A percentile compares a stretch with the other conserved stretches of the same genome.
Conservation (phyloP, 257 asterid genomes). For the Misopates orontium region DNA sequence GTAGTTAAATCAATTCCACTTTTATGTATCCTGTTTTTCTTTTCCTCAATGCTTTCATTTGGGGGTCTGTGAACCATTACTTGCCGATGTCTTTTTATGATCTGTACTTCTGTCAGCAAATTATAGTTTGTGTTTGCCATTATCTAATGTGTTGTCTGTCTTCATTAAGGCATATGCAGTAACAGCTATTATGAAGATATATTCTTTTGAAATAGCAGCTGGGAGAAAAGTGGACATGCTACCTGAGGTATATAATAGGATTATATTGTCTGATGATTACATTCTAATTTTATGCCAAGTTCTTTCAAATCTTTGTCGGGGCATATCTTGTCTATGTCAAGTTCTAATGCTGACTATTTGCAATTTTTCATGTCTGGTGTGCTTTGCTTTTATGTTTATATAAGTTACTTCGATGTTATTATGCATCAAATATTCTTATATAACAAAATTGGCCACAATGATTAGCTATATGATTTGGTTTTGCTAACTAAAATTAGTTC, state of each 20-base stretch:
- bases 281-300: conserved; percentile 1
- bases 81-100: neutral
- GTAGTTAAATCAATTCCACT: neutral
- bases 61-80: conserved; percentile 2
- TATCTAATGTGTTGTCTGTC: conserved; percentile 18
- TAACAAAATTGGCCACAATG: neutral
- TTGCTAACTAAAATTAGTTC: neutral
- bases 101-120: conserved; percentile 8
- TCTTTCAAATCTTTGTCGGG: conserved; percentile 13
- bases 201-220: conserved; percentile 91
- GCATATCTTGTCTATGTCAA: conserved; percentile 6
- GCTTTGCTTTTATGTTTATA: neutral
- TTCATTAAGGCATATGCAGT: conserved; percentile 79
- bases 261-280: conserved; percentile 4
- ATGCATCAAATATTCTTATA: conserved; percentile 7
- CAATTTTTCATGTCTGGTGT: neutral
- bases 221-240: conserved; percentile 85
- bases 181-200: conserved; percentile 84
- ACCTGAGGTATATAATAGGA: conserved; percentile 68
- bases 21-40: neutral
- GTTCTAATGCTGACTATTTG: conserved; percentile 11
- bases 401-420: conserved; percentile 8
- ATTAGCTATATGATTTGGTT: neutral
- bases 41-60: conserved; percentile 18
- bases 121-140: neutral